A percentile compares a stretch with the other conserved stretches of the same genome.
phyloP scores from a whole-genome alignment of 768 basidiomycete species.

The button mushroom (Agaricus bisporus) region DNA sequence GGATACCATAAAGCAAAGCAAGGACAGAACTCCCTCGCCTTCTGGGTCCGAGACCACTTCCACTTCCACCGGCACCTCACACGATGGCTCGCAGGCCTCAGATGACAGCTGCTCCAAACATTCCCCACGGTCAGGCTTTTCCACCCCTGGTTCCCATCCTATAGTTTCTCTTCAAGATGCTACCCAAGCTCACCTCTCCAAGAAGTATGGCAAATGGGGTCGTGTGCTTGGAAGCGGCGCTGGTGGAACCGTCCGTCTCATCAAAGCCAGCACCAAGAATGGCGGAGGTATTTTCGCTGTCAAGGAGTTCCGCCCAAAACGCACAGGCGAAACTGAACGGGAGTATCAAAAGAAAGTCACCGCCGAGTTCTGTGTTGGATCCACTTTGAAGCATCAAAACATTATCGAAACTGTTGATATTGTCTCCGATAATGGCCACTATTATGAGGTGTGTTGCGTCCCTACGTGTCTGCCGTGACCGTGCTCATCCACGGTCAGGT shows the following conservation, averaged over 20 bases:
- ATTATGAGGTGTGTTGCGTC: slow-evolving; percentile 78
- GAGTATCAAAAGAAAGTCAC: slow-evolving; percentile 99
- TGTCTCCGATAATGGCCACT: slow-evolving; percentile 95
- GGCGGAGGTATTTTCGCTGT: slow-evolving; percentile 89
- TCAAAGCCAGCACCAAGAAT: slow-evolving; percentile 78
- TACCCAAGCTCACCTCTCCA: slow-evolving; percentile 87
- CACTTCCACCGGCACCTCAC: slow-evolving; percentile 18
- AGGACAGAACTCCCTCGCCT: slow-evolving; percentile 38
- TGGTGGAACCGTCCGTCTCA: slow-evolving; percentile 96
- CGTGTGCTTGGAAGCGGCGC: slow-evolving; percentile 92
- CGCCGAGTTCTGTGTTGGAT: slow-evolving; percentile 97
- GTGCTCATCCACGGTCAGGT: slow-evolving; percentile 45
- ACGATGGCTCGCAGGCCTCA: slow-evolving; percentile 17
- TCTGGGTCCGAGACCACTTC: slow-evolving; percentile 18
- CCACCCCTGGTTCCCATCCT: slow-evolving; percentile 21
- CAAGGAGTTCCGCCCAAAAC: slow-evolving; percentile 93
- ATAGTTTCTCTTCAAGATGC: slow-evolving; percentile 69
- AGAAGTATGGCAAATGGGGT: slow-evolving; percentile 99
- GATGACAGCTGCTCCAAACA: slow-evolving; percentile 11
- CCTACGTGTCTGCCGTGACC: slow-evolving; percentile 10
- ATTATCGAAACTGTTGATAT: slow-evolving; percentile 99
- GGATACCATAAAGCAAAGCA: slow-evolving; percentile 32
- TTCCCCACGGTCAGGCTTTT: slow-evolving; percentile 18
- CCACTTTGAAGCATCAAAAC: slow-evolving; percentile 88
- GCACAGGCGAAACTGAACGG: slow-evolving; percentile 83